phyloP scores from a whole-genome alignment of 768 basidiomycete species.

The Lentinula raphanica region DNA sequence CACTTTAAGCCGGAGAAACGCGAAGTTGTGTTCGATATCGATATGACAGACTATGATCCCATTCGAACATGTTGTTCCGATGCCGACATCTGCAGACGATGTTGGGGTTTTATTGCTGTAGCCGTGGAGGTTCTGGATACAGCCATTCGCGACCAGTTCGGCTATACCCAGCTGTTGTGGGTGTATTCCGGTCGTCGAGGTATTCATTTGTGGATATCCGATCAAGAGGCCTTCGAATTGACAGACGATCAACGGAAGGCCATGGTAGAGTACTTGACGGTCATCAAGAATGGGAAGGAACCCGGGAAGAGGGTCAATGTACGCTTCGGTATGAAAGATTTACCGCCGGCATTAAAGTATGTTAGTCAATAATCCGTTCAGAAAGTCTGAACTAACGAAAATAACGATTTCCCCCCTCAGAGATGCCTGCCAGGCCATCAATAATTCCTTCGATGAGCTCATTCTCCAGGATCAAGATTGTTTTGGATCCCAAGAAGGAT shows the following conservation, averaged over 20 bases:
- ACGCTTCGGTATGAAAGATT: constrained; percentile 33
- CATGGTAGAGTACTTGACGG: constrained; percentile 81
- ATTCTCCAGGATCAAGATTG: constrained; percentile 82
- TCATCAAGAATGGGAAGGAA: constrained; percentile 77
- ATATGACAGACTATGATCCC: constrained; percentile 98
- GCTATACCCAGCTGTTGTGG: constrained; percentile 88
- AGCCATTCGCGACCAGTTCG: constrained; percentile 82
- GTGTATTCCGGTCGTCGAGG: constrained; percentile 98
- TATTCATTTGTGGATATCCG: constrained; percentile 97
- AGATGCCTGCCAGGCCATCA: constrained; percentile 45
- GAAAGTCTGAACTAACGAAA: not conserved
- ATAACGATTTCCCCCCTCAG: constrained; percentile 19
- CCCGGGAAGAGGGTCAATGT: constrained; percentile 81
- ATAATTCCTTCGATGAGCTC: constrained; percentile 52
- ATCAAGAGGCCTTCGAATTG: constrained; percentile 78
- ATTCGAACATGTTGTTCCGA: constrained; percentile 93
- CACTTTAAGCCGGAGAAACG: constrained; percentile 75
- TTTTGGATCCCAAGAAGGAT: constrained; percentile 66
- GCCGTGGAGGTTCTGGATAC: constrained; percentile 85
- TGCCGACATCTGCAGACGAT: constrained; percentile 84
- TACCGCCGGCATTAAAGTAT: constrained; percentile 76
- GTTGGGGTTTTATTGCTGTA: constrained; percentile 92
- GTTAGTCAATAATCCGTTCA: constrained; percentile 23
- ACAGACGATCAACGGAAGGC: constrained; percentile 89
- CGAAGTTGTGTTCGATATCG: constrained; percentile 98